These are phyloP conservation scores for Cyclanthera cordifolia DNA, from an alignment of 306 rosid species.

Conservation along the genomic window DNA sequence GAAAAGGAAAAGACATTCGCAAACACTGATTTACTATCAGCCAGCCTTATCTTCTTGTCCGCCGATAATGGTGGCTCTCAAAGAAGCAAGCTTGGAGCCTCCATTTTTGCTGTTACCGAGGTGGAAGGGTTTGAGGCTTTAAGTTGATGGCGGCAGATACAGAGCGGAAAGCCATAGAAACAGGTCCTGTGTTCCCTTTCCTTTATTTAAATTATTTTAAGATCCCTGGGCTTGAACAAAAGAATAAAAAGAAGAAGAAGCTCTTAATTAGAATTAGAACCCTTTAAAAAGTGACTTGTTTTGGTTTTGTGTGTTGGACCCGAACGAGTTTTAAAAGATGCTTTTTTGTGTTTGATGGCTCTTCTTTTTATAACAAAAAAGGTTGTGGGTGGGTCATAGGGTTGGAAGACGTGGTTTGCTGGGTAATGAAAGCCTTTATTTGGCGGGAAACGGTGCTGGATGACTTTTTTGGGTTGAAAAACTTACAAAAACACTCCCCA, in stretches of 20 bases:
- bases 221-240: not conserved
- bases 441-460: slow-evolving; percentile 12
- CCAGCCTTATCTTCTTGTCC: slow-evolving; percentile 28
- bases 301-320: not conserved
- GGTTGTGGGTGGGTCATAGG: not conserved
- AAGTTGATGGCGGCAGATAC: slow-evolving; percentile 45
- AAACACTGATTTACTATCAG: not conserved
- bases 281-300: not conserved
- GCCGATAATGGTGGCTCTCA: slow-evolving; percentile 21
- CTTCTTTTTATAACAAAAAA: not conserved
- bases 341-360: not conserved
- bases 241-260: not conserved
- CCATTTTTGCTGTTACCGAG: slow-evolving; percentile 15
- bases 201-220: not conserved
- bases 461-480: no score
- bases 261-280: not conserved
- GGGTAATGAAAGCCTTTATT: not conserved
- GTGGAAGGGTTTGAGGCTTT: slow-evolving; percentile 18
- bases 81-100: slow-evolving; percentile 21
- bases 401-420: not conserved
- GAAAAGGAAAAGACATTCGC: slow-evolving; percentile 22
- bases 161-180: slow-evolving; percentile 32
- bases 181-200: not conserved
- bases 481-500: no score
- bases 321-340: not conserved